A percentile compares a stretch with the other conserved stretches of the same genome.
Evolutionary conservation across 1,284 basidiomycete genomes (phyloP).

Genomic region (Neonothopanus nambi): DNA sequence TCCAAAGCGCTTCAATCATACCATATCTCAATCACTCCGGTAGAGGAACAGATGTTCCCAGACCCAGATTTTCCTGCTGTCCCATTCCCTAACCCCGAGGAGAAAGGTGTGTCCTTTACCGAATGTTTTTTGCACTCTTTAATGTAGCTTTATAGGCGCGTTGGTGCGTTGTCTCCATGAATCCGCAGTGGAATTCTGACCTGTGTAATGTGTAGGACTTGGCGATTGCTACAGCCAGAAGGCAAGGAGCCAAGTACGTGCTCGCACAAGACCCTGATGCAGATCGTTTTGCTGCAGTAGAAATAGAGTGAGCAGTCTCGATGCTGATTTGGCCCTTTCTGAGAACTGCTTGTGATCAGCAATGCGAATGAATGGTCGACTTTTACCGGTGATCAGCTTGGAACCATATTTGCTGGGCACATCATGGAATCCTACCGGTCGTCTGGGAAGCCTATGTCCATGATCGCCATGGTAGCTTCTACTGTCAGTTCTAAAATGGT

Average conservation of each 20-base stretch:
- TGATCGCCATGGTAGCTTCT: conserved; percentile 81
- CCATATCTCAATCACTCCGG: conserved; percentile 62
- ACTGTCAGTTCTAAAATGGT: conserved; percentile 89
- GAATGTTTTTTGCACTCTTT: conserved; percentile 8
- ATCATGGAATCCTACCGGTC: conserved; percentile 60
- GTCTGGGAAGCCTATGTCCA: conserved; percentile 59
- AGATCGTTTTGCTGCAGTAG: conserved; percentile 82
- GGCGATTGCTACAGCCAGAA: conserved; percentile 62
- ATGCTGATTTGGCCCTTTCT: not conserved
- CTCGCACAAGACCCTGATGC: conserved; percentile 87
- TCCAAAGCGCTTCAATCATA: conserved; percentile 56
- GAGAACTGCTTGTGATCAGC: conserved; percentile 31
- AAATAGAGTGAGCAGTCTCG: conserved; percentile 50
- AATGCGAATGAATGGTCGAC: conserved; percentile 57
- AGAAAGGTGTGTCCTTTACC: conserved; percentile 56
- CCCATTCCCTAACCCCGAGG: conserved; percentile 84
- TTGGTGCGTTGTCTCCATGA: conserved; percentile 40
- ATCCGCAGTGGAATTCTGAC: not conserved
- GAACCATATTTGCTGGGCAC: conserved; percentile 69
- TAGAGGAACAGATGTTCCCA: conserved; percentile 63
- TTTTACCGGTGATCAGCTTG: conserved; percentile 87
- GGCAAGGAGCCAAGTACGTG: conserved; percentile 56
- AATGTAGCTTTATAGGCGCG: conserved; percentile 40
- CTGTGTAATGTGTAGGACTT: conserved; percentile 49
- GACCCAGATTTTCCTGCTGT: conserved; percentile 86